A percentile compares a stretch with the other conserved stretches of the same genome.
These are phyloP conservation scores for Ophiocordyceps unilateralis DNA, from an alignment of 2,329 filamentous ascomycete species.

Conservation along the genomic window DNA sequence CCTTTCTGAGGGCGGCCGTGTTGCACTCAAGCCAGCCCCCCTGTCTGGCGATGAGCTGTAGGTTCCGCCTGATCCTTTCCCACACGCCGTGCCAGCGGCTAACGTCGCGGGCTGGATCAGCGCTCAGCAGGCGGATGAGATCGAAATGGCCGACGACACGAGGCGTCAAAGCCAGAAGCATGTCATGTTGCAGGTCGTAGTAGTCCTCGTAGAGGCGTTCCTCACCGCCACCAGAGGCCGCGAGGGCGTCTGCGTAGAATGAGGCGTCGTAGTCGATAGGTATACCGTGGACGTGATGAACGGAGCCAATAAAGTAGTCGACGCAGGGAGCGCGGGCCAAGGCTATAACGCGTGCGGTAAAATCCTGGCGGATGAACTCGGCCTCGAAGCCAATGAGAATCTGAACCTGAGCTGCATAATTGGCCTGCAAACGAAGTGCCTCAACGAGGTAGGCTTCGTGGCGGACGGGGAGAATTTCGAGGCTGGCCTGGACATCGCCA, in stretches of 20 bases:
- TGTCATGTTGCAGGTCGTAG: slow-evolving; percentile 72
- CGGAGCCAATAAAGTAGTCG: slow-evolving; percentile 83
- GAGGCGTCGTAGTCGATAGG: slow-evolving; percentile 74
- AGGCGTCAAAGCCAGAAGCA: slow-evolving; percentile 58
- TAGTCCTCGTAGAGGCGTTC: slow-evolving; percentile 65
- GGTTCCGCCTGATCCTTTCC: slow-evolving; percentile 55
- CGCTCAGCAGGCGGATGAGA: slow-evolving; percentile 66
- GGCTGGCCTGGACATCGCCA: slow-evolving; percentile 28
- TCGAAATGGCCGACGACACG: slow-evolving; percentile 88
- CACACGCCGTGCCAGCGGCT: slow-evolving; percentile 47
- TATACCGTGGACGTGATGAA: slow-evolving; percentile 74
- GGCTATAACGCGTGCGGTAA: slow-evolving; percentile 40
- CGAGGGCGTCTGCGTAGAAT: slow-evolving; percentile 39
- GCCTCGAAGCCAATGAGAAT: slow-evolving; percentile 83
- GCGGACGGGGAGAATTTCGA: slow-evolving; percentile 31
- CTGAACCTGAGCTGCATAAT: slow-evolving; percentile 54
- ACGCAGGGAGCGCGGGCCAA: slow-evolving; percentile 43
- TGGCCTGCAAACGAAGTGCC: slow-evolving; percentile 51
- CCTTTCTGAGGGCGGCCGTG: slow-evolving; percentile 73
- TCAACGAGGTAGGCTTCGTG: slow-evolving; percentile 62
- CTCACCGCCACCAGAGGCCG: slow-evolving; percentile 33
- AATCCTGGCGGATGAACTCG: slow-evolving; percentile 70
- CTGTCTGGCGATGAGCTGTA: slow-evolving; percentile 52
- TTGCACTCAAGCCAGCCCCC: slow-evolving; percentile 83
- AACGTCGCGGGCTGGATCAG: slow-evolving; percentile 46